A percentile compares a stretch with the other conserved stretches of the same genome.
Conservation (phyloP, 345 rosid species). For the Salix purpurea region DNA sequence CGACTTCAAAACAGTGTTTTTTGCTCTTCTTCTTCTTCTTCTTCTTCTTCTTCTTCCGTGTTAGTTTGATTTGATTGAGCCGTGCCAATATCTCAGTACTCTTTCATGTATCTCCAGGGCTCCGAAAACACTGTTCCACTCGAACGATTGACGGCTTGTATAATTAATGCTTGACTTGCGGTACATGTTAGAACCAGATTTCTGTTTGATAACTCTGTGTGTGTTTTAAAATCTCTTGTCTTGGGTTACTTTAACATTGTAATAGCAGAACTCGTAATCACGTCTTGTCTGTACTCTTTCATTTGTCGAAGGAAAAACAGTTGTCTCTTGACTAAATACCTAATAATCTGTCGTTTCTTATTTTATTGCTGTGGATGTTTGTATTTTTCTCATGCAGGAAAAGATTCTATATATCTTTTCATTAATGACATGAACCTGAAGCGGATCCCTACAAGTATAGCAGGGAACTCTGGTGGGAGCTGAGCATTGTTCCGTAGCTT, state of each 20-base stretch:
- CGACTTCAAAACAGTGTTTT: background rate
- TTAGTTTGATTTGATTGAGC: conserved; percentile 66
- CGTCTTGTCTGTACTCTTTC: no score
- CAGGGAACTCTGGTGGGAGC: background rate
- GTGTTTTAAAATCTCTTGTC: no score
- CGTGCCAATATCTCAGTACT: conserved; percentile 94
- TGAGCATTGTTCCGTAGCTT: background rate
- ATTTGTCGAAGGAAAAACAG: no score
- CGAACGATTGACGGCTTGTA: no score
- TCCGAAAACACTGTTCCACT: no score
- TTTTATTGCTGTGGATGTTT: background rate
- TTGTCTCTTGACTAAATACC: no score
- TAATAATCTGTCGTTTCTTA: background rate
- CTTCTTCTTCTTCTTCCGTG: background rate
- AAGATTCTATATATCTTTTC: background rate
- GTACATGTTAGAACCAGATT: no score
- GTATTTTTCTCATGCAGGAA: background rate
- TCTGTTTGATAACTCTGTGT: no score
- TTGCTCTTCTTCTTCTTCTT: background rate
- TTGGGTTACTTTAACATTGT: no score
- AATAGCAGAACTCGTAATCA: no score
- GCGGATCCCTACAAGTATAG: background rate
- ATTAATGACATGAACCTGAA: background rate
- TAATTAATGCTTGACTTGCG: no score
- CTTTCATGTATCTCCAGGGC: conserved; percentile 31